Base-by-base conservation (phyloP, 352 stramenopile species). In the Globisporangium canariense region DNA sequence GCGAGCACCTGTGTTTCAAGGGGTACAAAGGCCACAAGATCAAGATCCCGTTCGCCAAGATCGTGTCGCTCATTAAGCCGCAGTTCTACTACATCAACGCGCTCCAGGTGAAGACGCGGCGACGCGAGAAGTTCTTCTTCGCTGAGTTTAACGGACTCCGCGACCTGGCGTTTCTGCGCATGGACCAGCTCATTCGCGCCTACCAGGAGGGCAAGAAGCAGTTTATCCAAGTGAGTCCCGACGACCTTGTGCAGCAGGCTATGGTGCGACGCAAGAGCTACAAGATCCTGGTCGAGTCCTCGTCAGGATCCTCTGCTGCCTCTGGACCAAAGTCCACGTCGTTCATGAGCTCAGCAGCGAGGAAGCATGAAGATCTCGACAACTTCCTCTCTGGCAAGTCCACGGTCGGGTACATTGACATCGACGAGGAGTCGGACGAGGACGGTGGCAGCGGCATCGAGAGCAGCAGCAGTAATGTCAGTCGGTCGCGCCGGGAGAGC, bases 31-130 rank as follows among this genome's bases (percentile, higher is more conserved):
- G 45, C n/a, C 65, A 70, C 1, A 77, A 79, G 41, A 67, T 83
- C 61, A 88, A 86, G 62, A 71, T 93, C 14, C 58, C 78, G 62
- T 93, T 86, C 47, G 73, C 73, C 0, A 71, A 85, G 49, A 73
- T 93, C 20, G 58, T 81, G 25, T 83, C 78, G 58, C 70, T 93
- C n/a, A 58, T 91, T 50, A 91, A 93, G 65, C 84, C 84, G 10
- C 77, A 89, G 68, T 91, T 93, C 51, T 91, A 93, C 68, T 93
- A 91, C 65, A 91, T 93, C 65, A 93, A 90, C 56, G 84, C 81
- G 0, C 62, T 93, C 28, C 82, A 93, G 51, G 70, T 93, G 62
- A 90, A 89, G 62, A 88, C 78, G 4, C 81, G 82, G 41, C 61
- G 68, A 38, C 81, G 83, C 49, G 74, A 86, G 36, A 88, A 83